Evolutionary conservation across 73 alveolate species (phyloP), one percentile per base, ranked within the genome.

Genomic region (Blepharisma stoltei): DNA sequence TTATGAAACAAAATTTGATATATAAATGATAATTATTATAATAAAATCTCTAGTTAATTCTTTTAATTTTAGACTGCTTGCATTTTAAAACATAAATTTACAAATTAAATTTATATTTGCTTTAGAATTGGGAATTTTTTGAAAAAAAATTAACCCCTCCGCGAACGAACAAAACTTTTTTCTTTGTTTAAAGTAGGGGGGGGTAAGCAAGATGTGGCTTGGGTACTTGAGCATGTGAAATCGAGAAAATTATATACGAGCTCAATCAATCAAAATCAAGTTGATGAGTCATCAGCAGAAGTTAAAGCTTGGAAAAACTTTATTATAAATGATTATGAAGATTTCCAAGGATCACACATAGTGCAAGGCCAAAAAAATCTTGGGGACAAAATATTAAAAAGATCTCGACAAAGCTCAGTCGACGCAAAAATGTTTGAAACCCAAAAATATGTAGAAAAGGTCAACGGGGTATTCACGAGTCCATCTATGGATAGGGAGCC

Each of bases 311-410:
- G 73, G 73, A 60, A 60, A 25, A 38, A 4, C n/a, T 9, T n/a
- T 14, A 25, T 60, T 38, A 60, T 14, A 5, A 60, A 14, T n/a
- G 73, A 60, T 38, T 60, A 60, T 25, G 73, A 60, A 60, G 73
- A 60, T 38, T 60, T 60, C 45, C 23, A n/a, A 60, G 73, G 23
- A 60, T 20, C 32, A 11, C 32, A 7, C 14, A n/a, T n/a, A 1
- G 20, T 69, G 14, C 11, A 14, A 9, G 65, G 60, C 21, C 81
- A 69, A 1, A 69, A 69, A 43, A 43, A 18, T 25, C 54, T 18
- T 1, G 79, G 79, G 0, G 79, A 69, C 60, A 44, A 38, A 69
- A 43, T 38, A 18, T 44, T 69, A 4, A 69, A 69, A 46, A 69
- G 65, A 43, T 14, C 55, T 14, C 18, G 79, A 69, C 65, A 69